Evolutionary conservation across 805 yeast species (phyloP), one percentile per base, ranked within the genome.

Genomic region (Candida rishiriensis): DNA sequence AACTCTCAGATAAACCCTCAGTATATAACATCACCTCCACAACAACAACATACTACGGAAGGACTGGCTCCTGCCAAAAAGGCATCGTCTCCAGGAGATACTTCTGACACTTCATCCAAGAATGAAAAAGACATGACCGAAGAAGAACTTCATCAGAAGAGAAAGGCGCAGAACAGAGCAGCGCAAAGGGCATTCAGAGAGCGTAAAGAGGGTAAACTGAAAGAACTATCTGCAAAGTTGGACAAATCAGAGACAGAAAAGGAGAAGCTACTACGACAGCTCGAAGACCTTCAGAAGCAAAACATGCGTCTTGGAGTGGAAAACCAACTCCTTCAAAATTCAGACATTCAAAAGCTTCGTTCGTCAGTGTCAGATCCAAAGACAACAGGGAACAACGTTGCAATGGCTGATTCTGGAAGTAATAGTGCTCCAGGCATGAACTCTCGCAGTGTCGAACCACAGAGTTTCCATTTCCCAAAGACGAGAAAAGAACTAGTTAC

Each of bases 131-230:
- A 38, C 4, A 26, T 46, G 10, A 36, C 56, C 3, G 62, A 70
- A 41, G 65, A 66, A 34, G 76, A 79, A 47, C 54, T 77, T 6
- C 72, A 72, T 15, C 67, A 73, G 50, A 80, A 78, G 60, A 74
- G 86, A 41, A 85, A 81, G 57, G 88, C 88, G 2, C 93, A 84
- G 60, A 86, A 87, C 59, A 70, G 95, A 55, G 90, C 90, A 10
- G 95, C 95, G 1, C 96, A 88, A 65, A 71, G 89, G 52, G 95
- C 95, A 2, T 88, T 85, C 63, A 70, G 95, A 48, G 90, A 86
- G 62, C 77, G 95, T 40, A 85, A 84, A 61, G 93, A 85, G 60
- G 77, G 78, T 40, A 80, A 76, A 53, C 64, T 85, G 48, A 83
- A 81, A 58, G 89, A 83, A 53, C 69, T 88, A 36, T 83, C 84